phyloP scores from a whole-genome alignment of 73 alveolate genomes.

The Paramecium octaurelia region DNA sequence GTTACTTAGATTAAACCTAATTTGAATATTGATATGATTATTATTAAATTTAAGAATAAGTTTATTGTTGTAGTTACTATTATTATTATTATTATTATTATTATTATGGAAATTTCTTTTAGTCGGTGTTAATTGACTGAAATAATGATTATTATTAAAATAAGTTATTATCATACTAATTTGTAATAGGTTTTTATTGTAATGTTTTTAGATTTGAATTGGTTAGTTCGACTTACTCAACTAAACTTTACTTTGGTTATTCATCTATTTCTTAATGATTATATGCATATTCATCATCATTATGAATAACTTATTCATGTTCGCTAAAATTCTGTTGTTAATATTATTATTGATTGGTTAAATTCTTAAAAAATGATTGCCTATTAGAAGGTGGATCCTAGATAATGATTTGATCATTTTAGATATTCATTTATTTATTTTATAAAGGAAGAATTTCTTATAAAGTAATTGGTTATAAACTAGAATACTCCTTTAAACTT shows the following conservation, averaged over 20 bases:
- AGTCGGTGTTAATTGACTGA: neutral
- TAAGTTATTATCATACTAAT: neutral
- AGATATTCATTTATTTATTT: neutral
- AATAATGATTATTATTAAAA: neutral
- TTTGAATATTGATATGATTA: neutral
- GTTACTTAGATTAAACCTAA: neutral
- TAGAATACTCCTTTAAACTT: neutral
- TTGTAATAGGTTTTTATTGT: neutral
- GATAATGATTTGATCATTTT: neutral
- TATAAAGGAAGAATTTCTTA: neutral
- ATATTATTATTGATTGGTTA: neutral
- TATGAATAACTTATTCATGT: neutral
- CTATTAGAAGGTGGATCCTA: slow-evolving; percentile 22
- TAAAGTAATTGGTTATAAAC: neutral
- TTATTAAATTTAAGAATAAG: neutral
- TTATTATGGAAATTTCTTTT: neutral
- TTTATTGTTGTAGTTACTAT: neutral
- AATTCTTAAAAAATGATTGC: neutral
- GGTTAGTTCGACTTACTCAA: neutral
- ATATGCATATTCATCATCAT: slow-evolving; percentile 23
- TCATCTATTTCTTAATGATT: neutral
- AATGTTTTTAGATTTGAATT: neutral
- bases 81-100: neutral
- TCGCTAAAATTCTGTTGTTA: neutral
- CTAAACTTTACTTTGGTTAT: neutral